A percentile compares a stretch with the other conserved stretches of the same genome.
Evolutionary conservation across 805 yeast species (phyloP).

Genomic region (Saccharomycopsis synnaedendra): DNA sequence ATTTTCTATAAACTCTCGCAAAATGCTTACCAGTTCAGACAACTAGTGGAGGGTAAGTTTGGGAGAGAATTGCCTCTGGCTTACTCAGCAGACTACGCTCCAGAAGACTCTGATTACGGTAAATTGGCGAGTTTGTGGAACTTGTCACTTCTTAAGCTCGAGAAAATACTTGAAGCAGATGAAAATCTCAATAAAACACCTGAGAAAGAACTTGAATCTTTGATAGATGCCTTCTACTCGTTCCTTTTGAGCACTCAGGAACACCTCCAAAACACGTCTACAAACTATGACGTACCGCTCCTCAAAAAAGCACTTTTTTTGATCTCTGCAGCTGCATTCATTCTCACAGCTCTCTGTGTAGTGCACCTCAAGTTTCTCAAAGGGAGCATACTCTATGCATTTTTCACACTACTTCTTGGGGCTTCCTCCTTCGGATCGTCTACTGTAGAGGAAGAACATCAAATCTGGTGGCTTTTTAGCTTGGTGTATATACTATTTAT

Average conservation of each 20-base stretch:
- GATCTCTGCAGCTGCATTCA: conserved; percentile 15
- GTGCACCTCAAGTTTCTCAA: too few relatives aligned
- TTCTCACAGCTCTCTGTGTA: neutral
- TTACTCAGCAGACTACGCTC: conserved; percentile 7
- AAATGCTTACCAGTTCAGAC: conserved; percentile 46
- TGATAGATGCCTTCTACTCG: conserved; percentile 19
- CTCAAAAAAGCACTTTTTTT: conserved; percentile 25
- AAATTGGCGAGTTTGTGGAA: conserved; percentile 16
- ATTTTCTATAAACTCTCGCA: conserved; percentile 28
- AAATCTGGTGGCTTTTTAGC: conserved; percentile 82
- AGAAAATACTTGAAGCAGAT: neutral
- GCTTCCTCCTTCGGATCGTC: conserved; percentile 73
- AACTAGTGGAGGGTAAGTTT: conserved; percentile 32
- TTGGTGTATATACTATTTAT: conserved; percentile 23
- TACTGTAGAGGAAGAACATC: conserved; percentile 91
- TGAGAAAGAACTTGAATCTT: neutral
- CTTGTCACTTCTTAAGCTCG: conserved; percentile 8
- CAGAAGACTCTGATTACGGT: conserved; percentile 7
- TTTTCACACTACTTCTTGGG: conserved; percentile 30
- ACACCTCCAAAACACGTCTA: conserved; percentile 45
- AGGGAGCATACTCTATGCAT: conserved; percentile 15
- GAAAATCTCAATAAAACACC: neutral
- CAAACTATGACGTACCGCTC: conserved; percentile 54
- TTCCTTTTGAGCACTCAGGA: conserved; percentile 39
- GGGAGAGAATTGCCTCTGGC: conserved; percentile 18